Conservation (phyloP, 2,329 filamentous ascomycete species). For the Ceratocystis cubensis region DNA sequence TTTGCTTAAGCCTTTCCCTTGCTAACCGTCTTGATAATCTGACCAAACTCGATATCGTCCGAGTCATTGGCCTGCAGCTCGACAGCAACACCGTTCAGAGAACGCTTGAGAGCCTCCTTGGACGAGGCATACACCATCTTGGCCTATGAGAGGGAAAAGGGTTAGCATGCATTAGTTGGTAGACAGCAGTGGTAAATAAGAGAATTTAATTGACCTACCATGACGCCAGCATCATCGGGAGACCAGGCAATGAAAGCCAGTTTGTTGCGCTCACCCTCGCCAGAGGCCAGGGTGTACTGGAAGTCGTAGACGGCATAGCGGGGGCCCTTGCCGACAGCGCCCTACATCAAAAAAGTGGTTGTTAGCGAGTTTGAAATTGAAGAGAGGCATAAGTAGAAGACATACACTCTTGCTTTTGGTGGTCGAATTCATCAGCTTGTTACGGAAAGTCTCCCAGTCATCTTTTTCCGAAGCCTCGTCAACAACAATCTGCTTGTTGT, state of each 20-base stretch:
- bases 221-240: slow-evolving; percentile 66
- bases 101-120: slow-evolving; percentile 73
- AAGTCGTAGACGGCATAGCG: slow-evolving; percentile 81
- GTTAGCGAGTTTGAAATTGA: neutral
- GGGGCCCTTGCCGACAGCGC: slow-evolving; percentile 51
- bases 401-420: slow-evolving; percentile 56
- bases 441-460: slow-evolving; percentile 61
- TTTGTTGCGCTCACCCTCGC: slow-evolving; percentile 67
- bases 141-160: slow-evolving; percentile 38
- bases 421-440: slow-evolving; percentile 62
- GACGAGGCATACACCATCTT: slow-evolving; percentile 88
- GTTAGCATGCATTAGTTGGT: neutral
- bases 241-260: slow-evolving; percentile 70
- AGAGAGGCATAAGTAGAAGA: neutral
- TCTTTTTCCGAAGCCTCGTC: slow-evolving; percentile 56
- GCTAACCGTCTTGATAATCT: slow-evolving; percentile 54
- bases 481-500: slow-evolving; percentile 70
- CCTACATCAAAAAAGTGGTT: slow-evolving; percentile 30
- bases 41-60: slow-evolving; percentile 69
- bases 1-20: slow-evolving; percentile 43
- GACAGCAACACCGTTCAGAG: slow-evolving; percentile 59
- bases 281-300: slow-evolving; percentile 57
- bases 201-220: slow-evolving; percentile 40
- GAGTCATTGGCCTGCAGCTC: slow-evolving; percentile 76
- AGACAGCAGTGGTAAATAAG: neutral